phyloP scores from a whole-genome alignment of 768 basidiomycete genomes.

The Mycena kentingensis region DNA sequence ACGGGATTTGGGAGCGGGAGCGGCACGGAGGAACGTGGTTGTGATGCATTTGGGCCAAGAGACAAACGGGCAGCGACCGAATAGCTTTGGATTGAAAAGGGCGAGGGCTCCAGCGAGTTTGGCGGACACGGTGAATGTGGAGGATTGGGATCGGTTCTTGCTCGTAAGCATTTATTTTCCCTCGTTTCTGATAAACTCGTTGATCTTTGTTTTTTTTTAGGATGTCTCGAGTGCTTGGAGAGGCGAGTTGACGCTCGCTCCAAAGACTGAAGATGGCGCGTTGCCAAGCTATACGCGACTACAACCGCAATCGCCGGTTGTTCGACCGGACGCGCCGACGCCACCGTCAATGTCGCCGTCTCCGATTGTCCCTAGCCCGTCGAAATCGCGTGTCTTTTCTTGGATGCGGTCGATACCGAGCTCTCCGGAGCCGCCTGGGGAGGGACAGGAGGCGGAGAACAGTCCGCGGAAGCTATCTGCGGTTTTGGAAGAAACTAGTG shows the following conservation, averaged over 20 bases:
- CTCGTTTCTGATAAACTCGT: not conserved
- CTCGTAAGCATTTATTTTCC: constrained; percentile 5
- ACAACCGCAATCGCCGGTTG: not conserved
- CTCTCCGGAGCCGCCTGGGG: not conserved
- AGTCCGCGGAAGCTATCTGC: not conserved
- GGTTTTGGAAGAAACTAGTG: not conserved
- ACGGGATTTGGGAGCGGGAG: too few relatives aligned
- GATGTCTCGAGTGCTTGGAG: constrained; percentile 19
- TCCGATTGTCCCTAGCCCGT: not conserved
- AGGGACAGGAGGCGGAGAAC: not conserved
- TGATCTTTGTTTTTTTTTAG: not conserved
- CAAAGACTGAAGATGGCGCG: not conserved
- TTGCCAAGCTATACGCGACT: constrained; percentile 5
- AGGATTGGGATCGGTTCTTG: constrained; percentile 14
- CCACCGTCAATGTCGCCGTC: too few relatives aligned
- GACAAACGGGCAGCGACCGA: not conserved
- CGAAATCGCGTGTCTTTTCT: not conserved
- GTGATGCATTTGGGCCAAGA: constrained; percentile 12
- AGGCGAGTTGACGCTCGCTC: constrained; percentile 8
- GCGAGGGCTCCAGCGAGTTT: not conserved
- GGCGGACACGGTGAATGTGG: not conserved
- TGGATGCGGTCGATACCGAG: not conserved
- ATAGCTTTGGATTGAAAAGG: not conserved
- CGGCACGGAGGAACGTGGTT: not conserved
- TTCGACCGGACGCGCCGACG: not conserved